These are phyloP conservation scores for Closterium sp. DNA, from an alignment of 139 green algal species.

Conservation along the genomic window DNA sequence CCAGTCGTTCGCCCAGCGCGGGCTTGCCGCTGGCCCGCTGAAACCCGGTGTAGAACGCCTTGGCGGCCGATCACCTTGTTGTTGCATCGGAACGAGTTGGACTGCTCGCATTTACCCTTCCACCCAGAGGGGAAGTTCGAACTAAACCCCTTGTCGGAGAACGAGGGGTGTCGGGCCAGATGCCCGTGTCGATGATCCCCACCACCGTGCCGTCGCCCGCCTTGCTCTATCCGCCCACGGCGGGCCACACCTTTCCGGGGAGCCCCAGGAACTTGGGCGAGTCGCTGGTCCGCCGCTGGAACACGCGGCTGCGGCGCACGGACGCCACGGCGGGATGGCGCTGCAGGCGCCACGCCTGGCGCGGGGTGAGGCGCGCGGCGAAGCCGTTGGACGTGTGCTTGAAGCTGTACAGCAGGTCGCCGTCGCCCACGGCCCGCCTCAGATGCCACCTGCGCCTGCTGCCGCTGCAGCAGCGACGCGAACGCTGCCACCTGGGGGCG, in stretches of 20 bases:
- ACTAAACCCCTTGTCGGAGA: not conserved
- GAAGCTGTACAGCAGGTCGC: not conserved
- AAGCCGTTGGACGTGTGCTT: constrained; percentile 26
- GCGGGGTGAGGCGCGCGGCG: constrained; percentile 10
- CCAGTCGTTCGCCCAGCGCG: not conserved
- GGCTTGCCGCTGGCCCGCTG: not conserved
- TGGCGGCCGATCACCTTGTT: not conserved
- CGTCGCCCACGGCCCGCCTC: not conserved
- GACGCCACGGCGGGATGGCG: not conserved
- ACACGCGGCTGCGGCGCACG: not conserved
- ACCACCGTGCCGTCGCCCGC: not conserved
- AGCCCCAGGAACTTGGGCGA: not conserved
- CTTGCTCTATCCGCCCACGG: not conserved
- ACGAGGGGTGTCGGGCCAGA: not conserved
- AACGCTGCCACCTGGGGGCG: not conserved
- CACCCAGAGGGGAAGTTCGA: not conserved
- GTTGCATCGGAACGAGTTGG: not conserved
- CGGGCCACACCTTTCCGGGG: not conserved
- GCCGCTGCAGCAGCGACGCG: not conserved
- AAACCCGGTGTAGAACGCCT: not conserved
- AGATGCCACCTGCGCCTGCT: not conserved
- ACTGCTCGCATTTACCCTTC: not conserved
- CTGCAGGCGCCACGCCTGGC: not conserved
- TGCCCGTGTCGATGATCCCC: not conserved
- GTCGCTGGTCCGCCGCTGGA: not conserved